Conservation (phyloP, 2,329 filamentous ascomycete species). For the Daldinia sp. region DNA sequence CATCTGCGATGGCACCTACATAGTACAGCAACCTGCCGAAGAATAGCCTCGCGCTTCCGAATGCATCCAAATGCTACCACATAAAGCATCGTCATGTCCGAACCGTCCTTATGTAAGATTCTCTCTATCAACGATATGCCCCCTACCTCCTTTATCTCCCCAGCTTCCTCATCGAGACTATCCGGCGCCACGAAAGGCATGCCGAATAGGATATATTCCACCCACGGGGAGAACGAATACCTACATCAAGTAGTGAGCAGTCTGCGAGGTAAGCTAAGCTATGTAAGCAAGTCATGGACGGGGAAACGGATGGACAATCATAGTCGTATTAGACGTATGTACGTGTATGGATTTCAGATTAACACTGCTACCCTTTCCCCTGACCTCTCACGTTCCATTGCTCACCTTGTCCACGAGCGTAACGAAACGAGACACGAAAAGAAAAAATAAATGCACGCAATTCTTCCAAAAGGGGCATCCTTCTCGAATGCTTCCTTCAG, state of each 20-base stretch:
- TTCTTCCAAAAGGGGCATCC: not conserved
- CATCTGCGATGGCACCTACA: not conserved
- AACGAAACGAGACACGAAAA: not conserved
- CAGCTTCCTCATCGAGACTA: not conserved
- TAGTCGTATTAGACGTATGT: not conserved
- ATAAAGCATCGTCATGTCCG: not conserved
- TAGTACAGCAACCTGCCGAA: not conserved
- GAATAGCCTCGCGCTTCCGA: not conserved
- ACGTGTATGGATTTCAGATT: not conserved
- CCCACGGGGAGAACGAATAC: not conserved
- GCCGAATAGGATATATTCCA: not conserved
- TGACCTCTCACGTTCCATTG: not conserved
- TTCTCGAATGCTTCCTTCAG: conserved; percentile 7
- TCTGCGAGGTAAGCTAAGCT: not conserved
- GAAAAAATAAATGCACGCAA: not conserved
- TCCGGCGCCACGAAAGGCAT: not conserved
- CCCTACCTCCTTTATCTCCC: not conserved
- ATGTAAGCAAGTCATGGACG: not conserved
- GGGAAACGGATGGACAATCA: not conserved
- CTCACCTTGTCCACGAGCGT: not conserved
- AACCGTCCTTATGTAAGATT: not conserved
- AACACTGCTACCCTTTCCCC: not conserved
- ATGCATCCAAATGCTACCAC: not conserved
- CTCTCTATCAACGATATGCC: not conserved
- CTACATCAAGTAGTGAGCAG: not conserved